Conservation (phyloP, 164 flowering plant genomes). For the Sextonia rubra region DNA sequence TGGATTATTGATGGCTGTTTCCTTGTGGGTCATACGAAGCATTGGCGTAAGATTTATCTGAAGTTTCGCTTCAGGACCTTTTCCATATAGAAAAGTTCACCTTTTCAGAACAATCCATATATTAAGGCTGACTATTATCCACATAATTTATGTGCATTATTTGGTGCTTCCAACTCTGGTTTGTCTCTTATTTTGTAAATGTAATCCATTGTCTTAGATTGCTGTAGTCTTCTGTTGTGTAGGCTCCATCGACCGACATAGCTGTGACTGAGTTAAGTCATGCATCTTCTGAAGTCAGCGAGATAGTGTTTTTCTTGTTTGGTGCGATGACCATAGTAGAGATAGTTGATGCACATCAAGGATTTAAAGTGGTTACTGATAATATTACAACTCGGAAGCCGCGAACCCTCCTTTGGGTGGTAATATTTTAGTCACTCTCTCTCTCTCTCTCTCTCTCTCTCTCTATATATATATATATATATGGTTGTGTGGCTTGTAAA, state of each 20-base stretch:
- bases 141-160: too few relatives aligned
- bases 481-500: not conserved
- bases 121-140: too few relatives aligned
- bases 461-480: too few relatives aligned
- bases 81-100: not conserved
- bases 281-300: slow-evolving; percentile 97
- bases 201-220: not conserved
- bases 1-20: slow-evolving; percentile 92
- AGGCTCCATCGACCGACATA: slow-evolving; percentile 95
- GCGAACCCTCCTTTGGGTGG: slow-evolving; percentile 94
- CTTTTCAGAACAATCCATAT: too few relatives aligned
- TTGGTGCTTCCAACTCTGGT: not conserved
- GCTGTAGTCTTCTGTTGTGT: slow-evolving; percentile 11
- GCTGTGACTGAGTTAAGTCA: slow-evolving; percentile 76
- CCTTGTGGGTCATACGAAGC: slow-evolving; percentile 89
- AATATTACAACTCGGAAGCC: slow-evolving; percentile 95
- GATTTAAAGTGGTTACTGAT: slow-evolving; percentile 93
- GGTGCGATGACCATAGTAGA: slow-evolving; percentile 99
- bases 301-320: slow-evolving; percentile 94
- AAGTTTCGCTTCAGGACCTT: not conserved
- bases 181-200: not conserved
- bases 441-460: too few relatives aligned
- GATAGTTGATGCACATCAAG: slow-evolving; percentile 98
- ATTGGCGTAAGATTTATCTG: slow-evolving; percentile 64
- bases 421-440: slow-evolving; percentile 13